Conservation (phyloP, 2,329 filamentous ascomycete genomes). For the Aspergillus versicolor region DNA sequence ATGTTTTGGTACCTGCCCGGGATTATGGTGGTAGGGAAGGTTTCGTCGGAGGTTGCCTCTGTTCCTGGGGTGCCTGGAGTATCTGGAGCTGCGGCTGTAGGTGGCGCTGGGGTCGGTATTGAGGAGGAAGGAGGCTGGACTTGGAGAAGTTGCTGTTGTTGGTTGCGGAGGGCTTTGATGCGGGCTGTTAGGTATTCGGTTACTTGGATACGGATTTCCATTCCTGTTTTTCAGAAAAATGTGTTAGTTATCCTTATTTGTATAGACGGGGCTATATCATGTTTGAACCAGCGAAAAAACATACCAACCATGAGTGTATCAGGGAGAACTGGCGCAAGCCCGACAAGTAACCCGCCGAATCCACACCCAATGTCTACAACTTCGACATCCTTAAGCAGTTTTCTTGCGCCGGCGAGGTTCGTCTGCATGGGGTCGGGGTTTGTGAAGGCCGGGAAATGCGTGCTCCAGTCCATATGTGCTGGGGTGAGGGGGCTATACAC, state of each 20-base stretch:
- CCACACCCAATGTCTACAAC: conserved; percentile 97
- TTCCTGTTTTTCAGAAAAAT: conserved; percentile 52
- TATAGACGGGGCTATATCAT: background rate
- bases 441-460: conserved; percentile 75
- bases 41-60: background rate
- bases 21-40: conserved; percentile 20
- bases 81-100: background rate
- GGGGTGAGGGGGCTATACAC: conserved; percentile 71
- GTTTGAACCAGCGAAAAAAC: conserved; percentile 24
- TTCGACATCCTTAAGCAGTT: conserved; percentile 71
- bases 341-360: conserved; percentile 87
- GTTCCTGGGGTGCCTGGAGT: too few relatives aligned
- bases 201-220: conserved; percentile 91
- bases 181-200: conserved; percentile 87
- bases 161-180: conserved; percentile 71
- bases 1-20: conserved; percentile 74
- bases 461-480: conserved; percentile 85
- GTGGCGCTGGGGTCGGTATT: conserved; percentile 7
- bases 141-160: conserved; percentile 32
- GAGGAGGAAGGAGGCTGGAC: conserved; percentile 4
- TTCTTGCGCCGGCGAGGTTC: conserved; percentile 34
- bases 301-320: conserved; percentile 78
- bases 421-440: conserved; percentile 35
- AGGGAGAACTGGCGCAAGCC: conserved; percentile 77
- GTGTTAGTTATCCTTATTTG: background rate